phyloP scores from a whole-genome alignment of 306 rosid species.

The Cucumis sativus region Cucumber_9930_V3 NC_026659.2:26953001-26953500 shows the following conservation, averaged over 20 bases:
- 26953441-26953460: not conserved
- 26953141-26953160: not conserved
- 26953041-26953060: not conserved
- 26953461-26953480: not conserved
- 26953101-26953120: not conserved
- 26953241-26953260: not conserved
- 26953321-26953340: slow-evolving; percentile 67
- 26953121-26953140: not conserved
- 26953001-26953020: not conserved
- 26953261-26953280: slow-evolving; percentile 40
- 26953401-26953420: not conserved
- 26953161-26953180: too few species aligned
- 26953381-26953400: slow-evolving; percentile 62
- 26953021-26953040: not conserved
- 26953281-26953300: slow-evolving; percentile 93
- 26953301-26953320: slow-evolving; percentile 83
- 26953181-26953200: not conserved
- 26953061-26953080: not conserved
- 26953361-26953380: slow-evolving; percentile 59
- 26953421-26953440: not conserved
- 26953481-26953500: not conserved
- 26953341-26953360: slow-evolving; percentile 74
- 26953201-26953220: not conserved
- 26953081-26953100: not conserved
- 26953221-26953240: not conserved